A percentile compares a stretch with the other conserved stretches of the same genome.
These are phyloP conservation scores for Fusarium sp. DNA, from an alignment of 2,329 filamentous ascomycete genomes.

Conservation along the genomic window DNA sequence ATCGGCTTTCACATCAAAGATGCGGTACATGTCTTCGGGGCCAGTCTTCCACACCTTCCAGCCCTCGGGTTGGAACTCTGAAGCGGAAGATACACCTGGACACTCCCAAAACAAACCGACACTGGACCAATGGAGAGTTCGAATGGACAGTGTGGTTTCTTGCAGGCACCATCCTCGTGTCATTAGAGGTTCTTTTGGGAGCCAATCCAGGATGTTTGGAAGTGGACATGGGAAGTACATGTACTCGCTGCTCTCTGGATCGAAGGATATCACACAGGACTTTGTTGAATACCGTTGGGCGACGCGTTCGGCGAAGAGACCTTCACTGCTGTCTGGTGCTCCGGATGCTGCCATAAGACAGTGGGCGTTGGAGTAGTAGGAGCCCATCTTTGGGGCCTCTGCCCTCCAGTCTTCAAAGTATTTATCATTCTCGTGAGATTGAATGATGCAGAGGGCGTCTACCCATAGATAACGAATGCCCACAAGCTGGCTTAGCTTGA, in stretches of 20 bases:
- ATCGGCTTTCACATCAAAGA: not conserved
- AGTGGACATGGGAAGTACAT: not conserved
- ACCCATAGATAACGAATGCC: slow-evolving; percentile 1
- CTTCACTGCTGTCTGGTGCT: slow-evolving; percentile 1
- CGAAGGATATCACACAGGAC: not conserved
- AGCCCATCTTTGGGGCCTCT: slow-evolving; percentile 6
- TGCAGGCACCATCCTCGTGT: slow-evolving; percentile 7
- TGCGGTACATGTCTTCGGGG: not conserved
- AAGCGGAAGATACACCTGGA: not conserved
- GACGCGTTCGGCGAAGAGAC: not conserved
- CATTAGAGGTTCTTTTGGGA: not conserved
- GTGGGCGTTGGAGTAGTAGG: slow-evolving; percentile 6
- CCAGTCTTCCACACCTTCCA: not conserved
- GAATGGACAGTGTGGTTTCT: not conserved
- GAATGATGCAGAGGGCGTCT: slow-evolving; percentile 2
- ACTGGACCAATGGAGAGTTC: not conserved
- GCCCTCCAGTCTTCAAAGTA: not conserved
- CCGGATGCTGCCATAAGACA: not conserved
- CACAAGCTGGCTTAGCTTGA: not conserved
- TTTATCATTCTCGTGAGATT: not conserved
- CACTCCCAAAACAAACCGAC: slow-evolving; percentile 1
- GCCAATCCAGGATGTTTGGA: not conserved
- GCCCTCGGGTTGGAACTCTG: not conserved
- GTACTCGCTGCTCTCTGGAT: not conserved
- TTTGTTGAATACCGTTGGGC: not conserved